A percentile compares a stretch with the other conserved stretches of the same genome.
phyloP scores from a whole-genome alignment of 1,139 yeast genomes.

The Meyerozyma athensensis region DNA sequence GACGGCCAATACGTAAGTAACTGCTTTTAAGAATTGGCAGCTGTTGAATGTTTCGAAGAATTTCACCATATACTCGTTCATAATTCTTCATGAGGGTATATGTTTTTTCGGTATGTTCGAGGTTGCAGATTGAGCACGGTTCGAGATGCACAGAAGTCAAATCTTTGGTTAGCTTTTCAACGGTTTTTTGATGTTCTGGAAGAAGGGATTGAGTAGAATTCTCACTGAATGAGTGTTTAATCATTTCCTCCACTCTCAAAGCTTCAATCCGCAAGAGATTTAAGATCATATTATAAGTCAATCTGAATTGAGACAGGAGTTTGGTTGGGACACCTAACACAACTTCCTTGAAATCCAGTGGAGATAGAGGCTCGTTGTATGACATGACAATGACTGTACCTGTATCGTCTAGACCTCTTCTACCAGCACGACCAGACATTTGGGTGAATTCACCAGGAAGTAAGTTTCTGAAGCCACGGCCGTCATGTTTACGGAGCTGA shows the following conservation, averaged over 20 bases:
- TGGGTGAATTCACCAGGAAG: conserved; percentile 97
- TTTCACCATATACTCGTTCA: conserved; percentile 36
- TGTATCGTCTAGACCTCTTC: conserved; percentile 89
- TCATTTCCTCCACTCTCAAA: conserved; percentile 92
- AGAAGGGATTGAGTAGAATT: conserved; percentile 78
- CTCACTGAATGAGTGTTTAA: conserved; percentile 91
- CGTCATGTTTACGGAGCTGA: conserved; percentile 84
- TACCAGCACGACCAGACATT: conserved; percentile 99
- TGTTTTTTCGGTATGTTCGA: conserved; percentile 39
- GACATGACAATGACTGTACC: conserved; percentile 97
- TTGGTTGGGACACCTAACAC: conserved; percentile 87
- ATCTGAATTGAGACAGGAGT: conserved; percentile 82
- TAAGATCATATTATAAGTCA: conserved; percentile 93
- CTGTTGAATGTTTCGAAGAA: conserved; percentile 45
- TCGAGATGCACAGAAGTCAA: conserved; percentile 37
- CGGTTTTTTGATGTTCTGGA: conserved; percentile 78
- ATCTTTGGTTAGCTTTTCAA: conserved; percentile 48
- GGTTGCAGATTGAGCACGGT: conserved; percentile 31
- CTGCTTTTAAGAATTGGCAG: conserved; percentile 41
- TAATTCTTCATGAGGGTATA: conserved; percentile 44
- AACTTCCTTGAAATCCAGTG: conserved; percentile 66
- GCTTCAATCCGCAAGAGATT: conserved; percentile 92
- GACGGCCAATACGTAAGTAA: conserved; percentile 52
- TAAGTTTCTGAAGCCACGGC: conserved; percentile 71
- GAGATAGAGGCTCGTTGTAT: conserved; percentile 63